Percentiles rank a stretch among this genome's conserved stretches.
These are phyloP conservation scores for Candida ipomoeae DNA, from an alignment of 805 yeast genomes.

Conservation along the genomic window DNA sequence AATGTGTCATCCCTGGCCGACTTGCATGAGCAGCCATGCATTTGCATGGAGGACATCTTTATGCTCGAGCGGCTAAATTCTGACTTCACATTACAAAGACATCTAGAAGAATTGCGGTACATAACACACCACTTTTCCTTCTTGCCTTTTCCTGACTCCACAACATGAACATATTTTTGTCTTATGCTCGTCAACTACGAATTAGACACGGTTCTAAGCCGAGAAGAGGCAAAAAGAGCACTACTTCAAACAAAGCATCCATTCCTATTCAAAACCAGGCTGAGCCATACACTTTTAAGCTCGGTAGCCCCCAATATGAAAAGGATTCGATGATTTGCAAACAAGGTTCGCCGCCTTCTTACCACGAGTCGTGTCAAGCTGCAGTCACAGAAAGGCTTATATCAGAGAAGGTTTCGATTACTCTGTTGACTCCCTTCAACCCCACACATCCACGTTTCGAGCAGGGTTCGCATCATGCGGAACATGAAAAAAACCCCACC, in stretches of 20 bases:
- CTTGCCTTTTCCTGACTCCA: not conserved
- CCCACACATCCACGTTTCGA: not conserved
- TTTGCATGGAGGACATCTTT: not conserved
- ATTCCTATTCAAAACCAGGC: not conserved
- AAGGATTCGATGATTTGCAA: not conserved
- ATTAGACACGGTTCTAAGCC: not conserved
- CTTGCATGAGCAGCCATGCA: not conserved
- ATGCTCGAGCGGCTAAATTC: not conserved
- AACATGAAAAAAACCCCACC: no score
- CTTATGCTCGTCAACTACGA: not conserved
- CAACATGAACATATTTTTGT: not conserved
- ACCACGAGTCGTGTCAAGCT: not conserved
- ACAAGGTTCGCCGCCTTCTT: not conserved
- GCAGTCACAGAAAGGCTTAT: not conserved
- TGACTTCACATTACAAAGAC: not conserved
- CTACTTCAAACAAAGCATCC: not conserved
- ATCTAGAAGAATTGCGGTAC: not conserved
- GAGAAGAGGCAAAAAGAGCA: not conserved
- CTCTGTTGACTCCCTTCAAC: not conserved
- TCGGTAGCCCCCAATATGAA: not conserved
- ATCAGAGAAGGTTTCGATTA: not conserved
- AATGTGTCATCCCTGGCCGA: not conserved
- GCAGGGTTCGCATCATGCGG: not conserved
- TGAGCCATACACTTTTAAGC: not conserved
- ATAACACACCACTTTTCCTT: not conserved